Percentiles rank a stretch among this genome's conserved stretches.
Evolutionary conservation across 768 basidiomycete species (phyloP).

Genomic region (Suillus hirtellus): DNA sequence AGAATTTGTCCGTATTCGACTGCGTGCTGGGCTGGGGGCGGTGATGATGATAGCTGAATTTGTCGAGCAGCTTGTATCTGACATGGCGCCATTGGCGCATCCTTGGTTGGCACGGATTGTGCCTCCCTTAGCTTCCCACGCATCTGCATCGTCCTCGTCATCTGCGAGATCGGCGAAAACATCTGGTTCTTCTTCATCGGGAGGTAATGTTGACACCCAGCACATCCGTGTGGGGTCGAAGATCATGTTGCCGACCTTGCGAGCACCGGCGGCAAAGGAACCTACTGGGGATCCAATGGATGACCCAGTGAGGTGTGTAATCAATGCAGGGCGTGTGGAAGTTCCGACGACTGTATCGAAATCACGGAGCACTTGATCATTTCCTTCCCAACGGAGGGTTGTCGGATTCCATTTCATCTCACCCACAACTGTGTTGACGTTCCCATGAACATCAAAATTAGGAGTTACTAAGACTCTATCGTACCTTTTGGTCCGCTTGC

Average conservation of each 20-base stretch:
- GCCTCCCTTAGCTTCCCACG: conserved; percentile 71
- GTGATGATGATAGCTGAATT: conserved; percentile 36
- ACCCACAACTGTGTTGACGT: conserved; percentile 67
- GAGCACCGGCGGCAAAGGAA: conserved; percentile 73
- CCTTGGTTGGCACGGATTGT: conserved; percentile 70
- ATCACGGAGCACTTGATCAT: conserved; percentile 86
- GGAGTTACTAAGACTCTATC: conserved; percentile 20
- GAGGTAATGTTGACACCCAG: conserved; percentile 84
- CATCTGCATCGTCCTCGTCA: conserved; percentile 79
- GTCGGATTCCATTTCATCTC: conserved; percentile 98
- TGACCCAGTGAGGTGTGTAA: conserved; percentile 91
- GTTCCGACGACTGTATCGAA: conserved; percentile 82
- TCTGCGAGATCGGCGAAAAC: conserved; percentile 93
- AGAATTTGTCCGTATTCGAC: conserved; percentile 65
- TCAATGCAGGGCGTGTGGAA: conserved; percentile 90
- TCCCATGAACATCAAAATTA: conserved; percentile 17
- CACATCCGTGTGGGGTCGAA: conserved; percentile 96
- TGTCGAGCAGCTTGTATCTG: conserved; percentile 26
- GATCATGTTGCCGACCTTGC: conserved; percentile 96
- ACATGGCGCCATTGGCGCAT: conserved; percentile 27
- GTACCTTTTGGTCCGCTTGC: conserved; percentile 70
- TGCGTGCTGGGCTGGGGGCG: conserved; percentile 60
- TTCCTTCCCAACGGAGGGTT: conserved; percentile 94
- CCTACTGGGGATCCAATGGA: conserved; percentile 78
- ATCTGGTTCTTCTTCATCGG: conserved; percentile 92